Conservation (phyloP, 2,329 filamentous ascomycete genomes). For the Tolypocladium pustulatum region DNA sequence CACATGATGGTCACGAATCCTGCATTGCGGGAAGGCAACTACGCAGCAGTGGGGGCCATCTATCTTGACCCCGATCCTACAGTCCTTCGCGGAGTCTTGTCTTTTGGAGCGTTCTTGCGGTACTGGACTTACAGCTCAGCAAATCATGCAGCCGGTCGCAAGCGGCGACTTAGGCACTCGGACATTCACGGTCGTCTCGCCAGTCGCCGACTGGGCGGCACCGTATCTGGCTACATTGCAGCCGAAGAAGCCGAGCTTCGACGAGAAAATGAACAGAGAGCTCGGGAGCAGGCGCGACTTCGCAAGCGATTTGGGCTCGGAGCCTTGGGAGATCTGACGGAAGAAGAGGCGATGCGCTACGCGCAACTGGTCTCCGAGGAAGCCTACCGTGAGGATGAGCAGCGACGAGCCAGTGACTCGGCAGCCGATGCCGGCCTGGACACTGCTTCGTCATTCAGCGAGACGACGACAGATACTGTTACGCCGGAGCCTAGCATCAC, state of each 20-base stretch:
- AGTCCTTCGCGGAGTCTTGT: conserved; percentile 72
- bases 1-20: conserved; percentile 46
- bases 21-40: conserved; percentile 58
- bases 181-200: conserved; percentile 42
- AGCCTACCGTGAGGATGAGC: conserved; percentile 44
- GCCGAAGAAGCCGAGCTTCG: conserved; percentile 77
- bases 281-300: conserved; percentile 59
- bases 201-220: conserved; percentile 49
- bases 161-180: conserved; percentile 65
- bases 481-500: conserved; percentile 46
- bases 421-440: conserved; percentile 35
- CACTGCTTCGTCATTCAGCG: conserved; percentile 29
- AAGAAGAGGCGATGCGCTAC: conserved; percentile 55
- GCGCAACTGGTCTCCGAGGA: conserved; percentile 58
- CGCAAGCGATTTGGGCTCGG: conserved; percentile 78
- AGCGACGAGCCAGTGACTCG: conserved; percentile 42
- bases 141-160: conserved; percentile 63
- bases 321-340: conserved; percentile 50
- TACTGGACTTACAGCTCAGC: conserved; percentile 93
- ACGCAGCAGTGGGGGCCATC: conserved; percentile 74
- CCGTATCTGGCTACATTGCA: conserved; percentile 71
- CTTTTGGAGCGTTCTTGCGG: conserved; percentile 75
- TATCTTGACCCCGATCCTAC: conserved; percentile 82
- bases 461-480: conserved; percentile 33
- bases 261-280: conserved; percentile 55